Base-by-base conservation (phyloP, 148 eudicot genomes). In the Dianthus caryophyllus region DNA sequence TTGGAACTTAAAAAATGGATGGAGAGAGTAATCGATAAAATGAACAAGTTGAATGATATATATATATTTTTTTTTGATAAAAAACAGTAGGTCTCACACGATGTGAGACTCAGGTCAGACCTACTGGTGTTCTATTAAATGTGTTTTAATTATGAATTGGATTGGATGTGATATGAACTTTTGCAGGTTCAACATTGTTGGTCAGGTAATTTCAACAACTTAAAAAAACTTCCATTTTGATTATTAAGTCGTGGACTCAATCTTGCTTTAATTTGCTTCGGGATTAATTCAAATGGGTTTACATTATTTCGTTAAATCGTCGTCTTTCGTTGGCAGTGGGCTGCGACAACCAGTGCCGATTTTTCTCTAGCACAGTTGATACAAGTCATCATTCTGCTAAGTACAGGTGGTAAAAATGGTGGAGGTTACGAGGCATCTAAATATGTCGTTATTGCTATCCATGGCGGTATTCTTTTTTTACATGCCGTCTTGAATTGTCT, bases 141-240 rank as follows among this genome's bases (percentile, higher is more conserved):
- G n/a, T n/a, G n/a, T n/a, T n/a, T n/a, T n/a, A n/a, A n/a, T n/a
- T n/a, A n/a, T n/a, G 38, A 22, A 59, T 70, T 29, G 58, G 27
- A 8, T 9, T 17, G n/a, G 21, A 27, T 26, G 2, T 70, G 18
- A 21, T 49, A 33, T 66, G 62, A 9, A 38, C 39, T 26, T 44
- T 68, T 85, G 83, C 96, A 94, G 98, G 98, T 90, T 88, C 78
- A 94, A 94, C 83, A 90, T 90, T 69, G 96, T 88, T 72, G 97
- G 98, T 56, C 98, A 90, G 98, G 98, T 94, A 90, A 63, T 33
- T 64, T 43, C 24, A 26, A 64, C 73, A 66, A 71, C 47, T 16
- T 65, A 43, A 2, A 9, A 20, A 53, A 64, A 9, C 14, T 25
- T 46, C n/a, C 67, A 72, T 31, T n/a, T 47, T 56, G 46, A 52